A percentile compares a stretch with the other conserved stretches of the same genome.
phyloP scores from a whole-genome alignment of 2,329 filamentous ascomycete genomes.

The Claviceps fusiformis region DNA sequence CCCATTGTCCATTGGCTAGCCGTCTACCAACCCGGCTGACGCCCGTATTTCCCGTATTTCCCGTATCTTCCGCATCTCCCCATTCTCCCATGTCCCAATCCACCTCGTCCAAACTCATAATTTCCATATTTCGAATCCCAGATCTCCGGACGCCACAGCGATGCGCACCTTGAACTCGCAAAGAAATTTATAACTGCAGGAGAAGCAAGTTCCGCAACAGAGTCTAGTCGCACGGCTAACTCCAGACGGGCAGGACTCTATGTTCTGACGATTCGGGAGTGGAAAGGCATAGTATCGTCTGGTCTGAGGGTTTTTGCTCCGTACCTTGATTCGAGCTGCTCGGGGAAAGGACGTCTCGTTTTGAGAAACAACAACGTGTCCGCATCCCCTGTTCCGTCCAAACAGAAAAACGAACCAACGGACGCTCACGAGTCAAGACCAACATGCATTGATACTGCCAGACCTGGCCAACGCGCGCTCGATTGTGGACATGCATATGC shows the following conservation, averaged over 20 bases:
- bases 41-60: too few species aligned
- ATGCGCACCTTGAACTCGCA: slow-evolving; percentile 37
- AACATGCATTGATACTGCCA: not conserved
- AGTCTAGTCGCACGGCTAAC: slow-evolving; percentile 24
- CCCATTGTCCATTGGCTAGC: not conserved
- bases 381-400: slow-evolving; percentile 12
- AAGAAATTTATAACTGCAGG: slow-evolving; percentile 23
- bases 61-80: not conserved
- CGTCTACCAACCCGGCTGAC: too few species aligned
- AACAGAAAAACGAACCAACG: not conserved
- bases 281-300: too few species aligned
- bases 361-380: slow-evolving; percentile 26
- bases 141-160: slow-evolving; percentile 39
- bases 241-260: too few species aligned
- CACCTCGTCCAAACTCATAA: slow-evolving; percentile 10
- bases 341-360: slow-evolving; percentile 23
- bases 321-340: slow-evolving; percentile 23
- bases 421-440: not conserved
- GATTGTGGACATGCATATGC: not conserved
- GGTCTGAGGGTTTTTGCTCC: too few species aligned
- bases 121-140: slow-evolving; percentile 30
- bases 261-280: too few species aligned
- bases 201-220: slow-evolving; percentile 21
- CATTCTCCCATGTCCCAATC: slow-evolving; percentile 3
- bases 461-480: not conserved